Conservation (phyloP, 257 asterid genomes). For the Ilex aquifolium region DNA sequence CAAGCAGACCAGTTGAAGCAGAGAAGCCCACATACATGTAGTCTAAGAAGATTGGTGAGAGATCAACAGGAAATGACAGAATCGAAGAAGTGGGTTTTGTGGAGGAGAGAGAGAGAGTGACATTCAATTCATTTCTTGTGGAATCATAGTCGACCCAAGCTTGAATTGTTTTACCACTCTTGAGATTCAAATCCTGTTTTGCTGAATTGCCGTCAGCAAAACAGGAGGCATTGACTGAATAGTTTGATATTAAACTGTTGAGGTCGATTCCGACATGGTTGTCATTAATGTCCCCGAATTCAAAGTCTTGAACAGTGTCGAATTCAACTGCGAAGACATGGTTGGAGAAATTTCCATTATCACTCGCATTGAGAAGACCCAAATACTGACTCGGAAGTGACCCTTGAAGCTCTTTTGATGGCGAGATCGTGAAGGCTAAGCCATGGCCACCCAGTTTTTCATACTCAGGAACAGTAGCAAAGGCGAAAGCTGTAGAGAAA, state of each 20-base stretch:
- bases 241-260: slow-evolving; percentile 44
- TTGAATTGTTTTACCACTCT: slow-evolving; percentile 45
- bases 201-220: slow-evolving; percentile 22
- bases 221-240: slow-evolving; percentile 43
- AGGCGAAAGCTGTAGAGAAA: slow-evolving; percentile 68
- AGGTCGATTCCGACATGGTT: slow-evolving; percentile 76
- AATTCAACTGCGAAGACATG: slow-evolving; percentile 72
- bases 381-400: slow-evolving; percentile 51
- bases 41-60: slow-evolving; percentile 43
- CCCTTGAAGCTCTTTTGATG: slow-evolving; percentile 29
- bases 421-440: slow-evolving; percentile 44
- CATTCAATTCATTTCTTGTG: slow-evolving; percentile 26
- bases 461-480: slow-evolving; percentile 53
- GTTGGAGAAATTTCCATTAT: slow-evolving; percentile 49
- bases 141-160: slow-evolving; percentile 75
- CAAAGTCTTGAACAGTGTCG: slow-evolving; percentile 49
- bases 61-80: slow-evolving; percentile 45
- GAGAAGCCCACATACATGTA: slow-evolving; percentile 79
- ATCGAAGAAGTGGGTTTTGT: slow-evolving; percentile 47
- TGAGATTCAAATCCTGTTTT: slow-evolving; percentile 25
- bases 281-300: slow-evolving; percentile 48
- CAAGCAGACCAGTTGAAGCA: slow-evolving; percentile 71
- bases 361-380: slow-evolving; percentile 40
- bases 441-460: slow-evolving; percentile 66
- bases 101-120: slow-evolving; percentile 51